Evolutionary conservation across 2,329 filamentous ascomycete species (phyloP), one percentile per base, ranked within the genome.

Genomic region (Lomentospora prolificans): DNA sequence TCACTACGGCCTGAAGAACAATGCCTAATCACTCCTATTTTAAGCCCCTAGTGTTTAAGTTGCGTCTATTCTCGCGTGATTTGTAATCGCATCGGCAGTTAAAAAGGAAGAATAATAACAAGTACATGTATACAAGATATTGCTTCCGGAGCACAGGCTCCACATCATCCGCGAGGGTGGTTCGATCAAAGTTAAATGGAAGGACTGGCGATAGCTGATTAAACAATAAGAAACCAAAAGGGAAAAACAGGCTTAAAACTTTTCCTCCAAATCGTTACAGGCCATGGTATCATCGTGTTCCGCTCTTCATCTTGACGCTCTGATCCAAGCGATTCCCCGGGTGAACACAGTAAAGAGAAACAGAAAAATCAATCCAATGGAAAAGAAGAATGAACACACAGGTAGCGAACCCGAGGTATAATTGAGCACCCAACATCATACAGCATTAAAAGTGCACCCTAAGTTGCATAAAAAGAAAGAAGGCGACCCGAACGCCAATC

Each of bases 1-100:
- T 85, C 58, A 81, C 80, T 33, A 79, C 77, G 64, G 68, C 67
- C 51, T 70, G 57, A 61, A 9, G 31, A 52, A 28, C 24, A 31
- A 4, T 2, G 22, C 25, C 19, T 48, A 4, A 10, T 5, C 4
- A 48, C 5, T 48, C 5, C 7, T 12, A 17, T 19, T 24, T n/a
- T 10, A 19, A 22, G 19, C 17, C 41, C 12, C 24, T 22, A 5
- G 44, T 14, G 10, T 22, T 48, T 48, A 10, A 10, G 10, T 48
- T 22, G 12, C 10, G 22, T 22, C 5, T 22, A 25, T 22, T 22
- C 17, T 22, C 17, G 24, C 28, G 19, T 3, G 22, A 51, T 12
- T 51, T 12, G 12, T 33, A 33, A 31, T 30, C 4, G 50, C 50
- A 51, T 30, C 22, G 31, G n/a, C 5, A 30, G 28, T 31, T 51